Conservation (phyloP, 148 eudicot species). For the Cornus controversa region DNA sequence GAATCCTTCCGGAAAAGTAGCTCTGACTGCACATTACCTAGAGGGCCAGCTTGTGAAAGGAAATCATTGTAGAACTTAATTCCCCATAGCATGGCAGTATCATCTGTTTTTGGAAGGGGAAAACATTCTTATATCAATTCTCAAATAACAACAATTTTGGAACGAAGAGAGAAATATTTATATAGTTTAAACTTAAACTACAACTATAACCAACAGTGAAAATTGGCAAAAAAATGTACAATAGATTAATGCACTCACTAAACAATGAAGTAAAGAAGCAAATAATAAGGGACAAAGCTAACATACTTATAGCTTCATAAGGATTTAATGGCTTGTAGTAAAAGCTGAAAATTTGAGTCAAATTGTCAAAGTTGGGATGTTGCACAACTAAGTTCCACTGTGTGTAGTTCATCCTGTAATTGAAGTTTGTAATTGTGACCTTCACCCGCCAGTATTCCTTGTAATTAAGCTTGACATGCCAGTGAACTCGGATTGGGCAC, state of each 20-base stretch:
- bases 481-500: conserved; percentile 57
- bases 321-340: conserved; percentile 56
- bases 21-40: conserved; percentile 63
- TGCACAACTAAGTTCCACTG: conserved; percentile 58
- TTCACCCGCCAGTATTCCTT: conserved; percentile 60
- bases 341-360: conserved; percentile 54
- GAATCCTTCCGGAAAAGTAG: conserved; percentile 52
- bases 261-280: not conserved
- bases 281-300: not conserved
- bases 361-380: conserved; percentile 58
- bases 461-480: conserved; percentile 58
- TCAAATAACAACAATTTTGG: not conserved
- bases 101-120: conserved; percentile 35
- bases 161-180: no score
- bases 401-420: conserved; percentile 57
- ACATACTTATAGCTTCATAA: conserved; percentile 45
- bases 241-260: not conserved
- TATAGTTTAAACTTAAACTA: not conserved
- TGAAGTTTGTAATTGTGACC: conserved; percentile 54
- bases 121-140: not conserved
- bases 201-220: not conserved
- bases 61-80: conserved; percentile 56
- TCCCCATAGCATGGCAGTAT: conserved; percentile 73
- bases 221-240: not conserved
- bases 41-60: conserved; percentile 47